Evolutionary conservation across 2,329 filamentous ascomycete genomes (phyloP).

Genomic region (Aspergillus jensenii): DNA sequence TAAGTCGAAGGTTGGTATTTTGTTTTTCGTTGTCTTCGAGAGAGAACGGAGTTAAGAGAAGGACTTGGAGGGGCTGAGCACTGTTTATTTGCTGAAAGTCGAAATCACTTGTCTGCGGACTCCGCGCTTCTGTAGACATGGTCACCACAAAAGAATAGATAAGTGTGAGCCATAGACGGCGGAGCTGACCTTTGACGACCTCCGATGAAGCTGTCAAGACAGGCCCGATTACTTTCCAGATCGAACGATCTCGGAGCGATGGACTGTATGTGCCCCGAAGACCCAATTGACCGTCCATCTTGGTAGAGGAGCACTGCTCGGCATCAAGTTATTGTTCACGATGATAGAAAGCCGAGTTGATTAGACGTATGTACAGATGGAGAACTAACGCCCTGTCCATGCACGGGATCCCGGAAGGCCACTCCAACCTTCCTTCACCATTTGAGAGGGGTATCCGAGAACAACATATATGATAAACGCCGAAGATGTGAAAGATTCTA

Average conservation of each 20-base stretch:
- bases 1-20: constrained; percentile 19
- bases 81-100: constrained; percentile 8
- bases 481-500: constrained; percentile 4
- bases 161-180: background rate
- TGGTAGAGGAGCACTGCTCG: background rate
- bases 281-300: constrained; percentile 1
- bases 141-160: background rate
- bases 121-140: constrained; percentile 12
- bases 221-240: constrained; percentile 34
- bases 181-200: constrained; percentile 22
- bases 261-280: constrained; percentile 37
- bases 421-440: background rate
- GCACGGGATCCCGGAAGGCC: background rate
- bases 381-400: background rate
- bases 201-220: constrained; percentile 14
- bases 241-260: constrained; percentile 38
- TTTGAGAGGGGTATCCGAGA: constrained; percentile 11
- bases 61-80: constrained; percentile 13
- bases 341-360: constrained; percentile 14
- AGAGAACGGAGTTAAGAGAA: constrained; percentile 21
- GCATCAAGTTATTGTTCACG: background rate
- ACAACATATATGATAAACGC: background rate
- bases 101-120: constrained; percentile 22
- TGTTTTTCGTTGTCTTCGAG: constrained; percentile 17
- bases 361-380: constrained; percentile 8